Percentiles rank a stretch among this genome's conserved stretches.
Evolutionary conservation across 2,329 filamentous ascomycete species (phyloP).

Genomic region (Macrophomina tecta): DNA sequence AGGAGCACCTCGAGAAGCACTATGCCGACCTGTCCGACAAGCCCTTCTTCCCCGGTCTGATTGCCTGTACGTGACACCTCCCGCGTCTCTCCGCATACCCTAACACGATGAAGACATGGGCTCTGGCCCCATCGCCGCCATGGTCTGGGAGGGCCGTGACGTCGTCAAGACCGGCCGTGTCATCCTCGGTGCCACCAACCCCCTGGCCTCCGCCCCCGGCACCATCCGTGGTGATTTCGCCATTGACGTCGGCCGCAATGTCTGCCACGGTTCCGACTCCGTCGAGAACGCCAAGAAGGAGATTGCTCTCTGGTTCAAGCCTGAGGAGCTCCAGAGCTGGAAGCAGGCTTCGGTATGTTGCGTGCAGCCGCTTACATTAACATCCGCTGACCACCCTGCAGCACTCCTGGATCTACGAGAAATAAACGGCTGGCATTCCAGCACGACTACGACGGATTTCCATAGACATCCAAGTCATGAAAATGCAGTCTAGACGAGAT

Average conservation of each 20-base stretch:
- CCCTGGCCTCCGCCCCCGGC: slow-evolving; percentile 88
- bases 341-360: slow-evolving; percentile 42
- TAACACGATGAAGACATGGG: slow-evolving; percentile 75
- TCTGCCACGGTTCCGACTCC: slow-evolving; percentile 98
- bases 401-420: slow-evolving; percentile 24
- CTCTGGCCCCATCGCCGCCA: slow-evolving; percentile 95
- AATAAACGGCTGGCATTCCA: slow-evolving; percentile 6
- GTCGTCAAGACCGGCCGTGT: slow-evolving; percentile 97
- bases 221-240: slow-evolving; percentile 97
- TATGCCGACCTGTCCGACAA: slow-evolving; percentile 91
- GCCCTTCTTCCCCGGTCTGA: slow-evolving; percentile 95
- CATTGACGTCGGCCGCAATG: slow-evolving; percentile 89
- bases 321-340: slow-evolving; percentile 83
- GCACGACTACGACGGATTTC: slow-evolving; percentile 16
- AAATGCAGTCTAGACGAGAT: slow-evolving; percentile 16
- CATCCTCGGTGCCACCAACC: slow-evolving; percentile 99
- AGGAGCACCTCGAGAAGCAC: slow-evolving; percentile 98
- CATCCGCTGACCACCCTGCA: not conserved
- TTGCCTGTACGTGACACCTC: slow-evolving; percentile 70
- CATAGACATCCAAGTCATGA: slow-evolving; percentile 11
- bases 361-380: not conserved
- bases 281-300: slow-evolving; percentile 99
- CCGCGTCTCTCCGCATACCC: slow-evolving; percentile 17
- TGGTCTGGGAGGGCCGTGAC: slow-evolving; percentile 99
- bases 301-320: slow-evolving; percentile 97